Conservation (phyloP, 164 flowering plant genomes). For the Aristolochia fimbriata region DNA sequence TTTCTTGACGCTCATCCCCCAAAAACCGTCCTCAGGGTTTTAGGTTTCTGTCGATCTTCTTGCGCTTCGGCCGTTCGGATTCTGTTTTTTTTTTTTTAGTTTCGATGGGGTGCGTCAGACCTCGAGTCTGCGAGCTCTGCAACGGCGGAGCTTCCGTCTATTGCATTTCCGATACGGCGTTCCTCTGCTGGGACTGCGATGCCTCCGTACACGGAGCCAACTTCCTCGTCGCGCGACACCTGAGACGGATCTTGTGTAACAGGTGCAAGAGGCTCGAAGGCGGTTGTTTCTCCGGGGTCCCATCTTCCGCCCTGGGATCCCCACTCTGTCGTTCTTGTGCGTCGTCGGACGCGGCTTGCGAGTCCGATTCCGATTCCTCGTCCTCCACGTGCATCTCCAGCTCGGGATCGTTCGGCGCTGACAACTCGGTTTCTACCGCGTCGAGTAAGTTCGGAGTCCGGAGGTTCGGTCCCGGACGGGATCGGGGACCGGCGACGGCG, state of each 20-base stretch:
- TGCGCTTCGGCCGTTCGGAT: neutral
- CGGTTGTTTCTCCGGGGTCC: conserved; percentile 9
- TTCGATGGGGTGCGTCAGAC: neutral
- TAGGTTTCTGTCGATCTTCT: neutral
- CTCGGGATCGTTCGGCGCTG: conserved; percentile 11
- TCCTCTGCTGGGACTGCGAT: conserved; percentile 22
- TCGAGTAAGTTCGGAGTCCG: neutral
- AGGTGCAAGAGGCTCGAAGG: conserved; percentile 7
- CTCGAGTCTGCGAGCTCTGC: conserved; percentile 20
- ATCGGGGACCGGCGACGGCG: neutral
- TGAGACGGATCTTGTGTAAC: conserved; percentile 12
- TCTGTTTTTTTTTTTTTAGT: neutral
- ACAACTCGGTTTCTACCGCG: neutral
- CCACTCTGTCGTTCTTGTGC: conserved; percentile 4
- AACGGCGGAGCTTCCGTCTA: conserved; percentile 11
- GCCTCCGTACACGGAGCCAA: conserved; percentile 20
- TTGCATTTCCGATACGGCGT: conserved; percentile 21
- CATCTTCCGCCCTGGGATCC: neutral
- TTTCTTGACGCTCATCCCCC: no score
- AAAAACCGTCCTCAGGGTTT: neutral
- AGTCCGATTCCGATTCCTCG: conserved; percentile 3
- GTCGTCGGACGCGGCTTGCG: neutral
- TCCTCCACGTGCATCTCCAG: conserved; percentile 23
- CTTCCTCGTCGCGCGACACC: conserved; percentile 22
- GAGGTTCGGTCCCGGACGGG: no score